Base-by-base conservation (phyloP, 2,329 filamentous ascomycete species). In the Venturia carpophila region DNA sequence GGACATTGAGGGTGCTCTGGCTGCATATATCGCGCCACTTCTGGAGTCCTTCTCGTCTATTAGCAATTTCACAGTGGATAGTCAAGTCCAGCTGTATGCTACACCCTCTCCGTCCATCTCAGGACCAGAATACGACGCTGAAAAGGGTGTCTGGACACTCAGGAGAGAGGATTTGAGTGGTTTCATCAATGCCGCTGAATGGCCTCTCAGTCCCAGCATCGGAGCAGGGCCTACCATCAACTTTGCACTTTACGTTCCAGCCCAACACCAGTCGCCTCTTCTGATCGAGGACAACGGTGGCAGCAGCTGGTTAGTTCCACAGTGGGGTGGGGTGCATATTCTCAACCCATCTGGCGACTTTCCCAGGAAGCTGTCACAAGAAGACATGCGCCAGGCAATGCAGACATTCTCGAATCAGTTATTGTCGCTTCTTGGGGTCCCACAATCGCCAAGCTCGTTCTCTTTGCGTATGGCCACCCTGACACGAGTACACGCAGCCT, bases 161-260 rank as follows among this genome's bases (percentile, higher is more conserved):
- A 87, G 84, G 71, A 92, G 91, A 73, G 89, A 96, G 70, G 92
- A 96, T 71, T 82, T 99, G 1, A 91, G 91, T 45, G 92, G 90
- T 1, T 99, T 99, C 72, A 92, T 99, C 76, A 99, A 99, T 72
- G 92, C 93, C 2, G 94, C 94, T 1, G 94, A 99, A 77, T 99
- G 94, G 94, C 94, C 94, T 0, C 78, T 99, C 2, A 96, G 90
- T 68, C 93, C 93, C 0, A 96, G 91, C 65, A 97, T 99, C 69
- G 94, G 92, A 52, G 87, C 86, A 21, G 93, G 93, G 0, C 94
- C 94, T 0, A 99, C 94, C 0, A 87, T 99, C 72, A 97, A 99
- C 76, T 97, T 99, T 73, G 87, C 97, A 65, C 82, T 97, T 37
- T 99, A 94, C 72, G 86, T 95, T 9, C 91, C 92, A 6, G 86